Base-by-base conservation (phyloP, 176 grass and related monocot species). In the Ampelocalamus luodianensis region DNA sequence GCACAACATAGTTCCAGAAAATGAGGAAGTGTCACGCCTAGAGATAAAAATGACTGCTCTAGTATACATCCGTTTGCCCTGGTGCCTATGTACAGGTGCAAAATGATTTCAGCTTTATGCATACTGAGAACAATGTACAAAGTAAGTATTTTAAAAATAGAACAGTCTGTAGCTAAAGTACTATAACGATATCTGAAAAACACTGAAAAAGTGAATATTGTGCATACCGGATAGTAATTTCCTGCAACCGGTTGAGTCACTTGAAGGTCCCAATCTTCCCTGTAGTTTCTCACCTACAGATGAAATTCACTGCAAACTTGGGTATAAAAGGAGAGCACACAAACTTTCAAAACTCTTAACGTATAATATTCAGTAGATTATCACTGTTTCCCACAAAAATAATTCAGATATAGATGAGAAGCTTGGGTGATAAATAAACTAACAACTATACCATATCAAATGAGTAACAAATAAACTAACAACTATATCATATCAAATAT, bases 141-240 rank as follows among this genome's bases (percentile, higher is more conserved):
- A 49, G 46, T 15, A 49, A 10, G 44, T 10, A 45, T 15, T 15
- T 49, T 49, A 1, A 49, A 15, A 14, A 49, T 49, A 49, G 46
- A 49, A 49, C 46, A 15, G 46, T 4, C 46, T 5, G 48, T 50
- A 15, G 48, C 16, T 50, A 50, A 50, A 15, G 48, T 15, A 50
- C 44, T 50, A 15, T 50, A 13, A 50, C 3, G 4, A 50, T 50
- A 50, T 50, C 48, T 16, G 13, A 50, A 50, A 50, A 11, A 29
- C 20, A 23, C 8, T 78, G 12, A 51, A 46, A 37, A 76, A 42
- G 51, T 51, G 20, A 79, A 88, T 61, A 82, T 55, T 64, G 49
- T 55, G 32, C 79, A 43, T 97, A 97, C 95, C 37, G 90, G 95
- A 20, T 97, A 97, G 85, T 97, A 97, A 73, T 97, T 97, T 93